phyloP scores from a whole-genome alignment of 2,329 filamentous ascomycete species.

The Rutstroemia sp. region DNA sequence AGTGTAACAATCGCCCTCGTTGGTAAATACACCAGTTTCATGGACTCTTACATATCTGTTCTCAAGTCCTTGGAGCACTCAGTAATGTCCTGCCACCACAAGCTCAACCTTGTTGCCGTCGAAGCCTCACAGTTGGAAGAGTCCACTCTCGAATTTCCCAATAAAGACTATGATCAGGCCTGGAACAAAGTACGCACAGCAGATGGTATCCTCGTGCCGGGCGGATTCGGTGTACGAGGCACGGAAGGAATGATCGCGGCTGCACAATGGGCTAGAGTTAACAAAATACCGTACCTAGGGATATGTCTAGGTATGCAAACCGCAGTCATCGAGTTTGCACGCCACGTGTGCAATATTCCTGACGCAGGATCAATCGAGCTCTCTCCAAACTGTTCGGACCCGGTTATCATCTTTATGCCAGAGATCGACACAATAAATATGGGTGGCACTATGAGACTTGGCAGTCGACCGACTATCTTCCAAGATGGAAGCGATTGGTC shows the following conservation, averaged over 20 bases:
- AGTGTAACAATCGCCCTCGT: slow-evolving; percentile 74
- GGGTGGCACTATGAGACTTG: slow-evolving; percentile 79
- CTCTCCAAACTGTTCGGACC: slow-evolving; percentile 23
- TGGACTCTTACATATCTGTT: slow-evolving; percentile 80
- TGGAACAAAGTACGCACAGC: slow-evolving; percentile 75
- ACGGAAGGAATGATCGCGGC: slow-evolving; percentile 85
- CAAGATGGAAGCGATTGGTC: slow-evolving; percentile 54
- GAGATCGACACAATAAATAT: slow-evolving; percentile 68
- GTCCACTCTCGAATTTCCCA: slow-evolving; percentile 49
- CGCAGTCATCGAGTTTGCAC: slow-evolving; percentile 81
- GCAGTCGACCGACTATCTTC: slow-evolving; percentile 67
- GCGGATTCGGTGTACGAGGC: slow-evolving; percentile 64
- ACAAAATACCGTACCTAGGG: slow-evolving; percentile 75
- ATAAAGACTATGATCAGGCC: slow-evolving; percentile 72
- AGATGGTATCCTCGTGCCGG: slow-evolving; percentile 48
- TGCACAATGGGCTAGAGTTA: slow-evolving; percentile 78
- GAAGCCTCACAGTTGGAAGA: slow-evolving; percentile 80
- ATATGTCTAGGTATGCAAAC: slow-evolving; percentile 73
- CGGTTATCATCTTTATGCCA: slow-evolving; percentile 82
- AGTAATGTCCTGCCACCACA: slow-evolving; percentile 75
- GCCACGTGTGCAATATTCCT: slow-evolving; percentile 61
- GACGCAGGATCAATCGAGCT: slow-evolving; percentile 29
- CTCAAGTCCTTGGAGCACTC: slow-evolving; percentile 85
- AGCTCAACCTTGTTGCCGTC: slow-evolving; percentile 75
- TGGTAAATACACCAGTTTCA: slow-evolving; percentile 80